phyloP scores from a whole-genome alignment of 805 yeast genomes.

The Tetrapisispora namnaoensis region DNA sequence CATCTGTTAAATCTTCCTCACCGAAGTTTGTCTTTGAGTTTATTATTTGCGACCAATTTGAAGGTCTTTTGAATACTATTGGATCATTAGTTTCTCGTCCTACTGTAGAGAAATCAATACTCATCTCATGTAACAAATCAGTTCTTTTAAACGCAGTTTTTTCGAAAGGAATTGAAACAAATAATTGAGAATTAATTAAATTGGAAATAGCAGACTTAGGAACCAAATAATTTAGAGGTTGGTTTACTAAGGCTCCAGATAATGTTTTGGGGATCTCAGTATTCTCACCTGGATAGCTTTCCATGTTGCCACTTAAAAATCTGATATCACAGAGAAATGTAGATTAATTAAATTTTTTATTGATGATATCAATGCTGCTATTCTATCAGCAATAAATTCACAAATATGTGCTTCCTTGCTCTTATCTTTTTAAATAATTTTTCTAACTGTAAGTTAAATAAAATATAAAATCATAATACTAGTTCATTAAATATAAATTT shows the following conservation, averaged over 20 bases:
- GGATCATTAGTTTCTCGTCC: constrained; percentile 2
- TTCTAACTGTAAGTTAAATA: too few relatives aligned
- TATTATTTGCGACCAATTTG: background rate
- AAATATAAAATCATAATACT: too few relatives aligned
- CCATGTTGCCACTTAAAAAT: constrained; percentile 2
- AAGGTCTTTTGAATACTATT: constrained; percentile 15
- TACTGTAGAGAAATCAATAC: background rate
- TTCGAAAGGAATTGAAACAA: constrained; percentile 3
- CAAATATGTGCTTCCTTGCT: background rate
- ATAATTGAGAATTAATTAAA: constrained; percentile 9
- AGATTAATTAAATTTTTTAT: too few relatives aligned
- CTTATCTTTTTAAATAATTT: too few relatives aligned
- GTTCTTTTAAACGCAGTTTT: constrained; percentile 5
- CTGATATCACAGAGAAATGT: too few relatives aligned
- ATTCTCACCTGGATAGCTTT: constrained; percentile 24
- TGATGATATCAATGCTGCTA: too few relatives aligned
- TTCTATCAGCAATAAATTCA: background rate
- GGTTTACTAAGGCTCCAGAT: constrained; percentile 17
- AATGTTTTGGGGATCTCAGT: constrained; percentile 20
- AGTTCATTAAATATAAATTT: background rate
- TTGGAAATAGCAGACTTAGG: constrained; percentile 22
- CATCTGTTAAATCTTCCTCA: constrained; percentile 7
- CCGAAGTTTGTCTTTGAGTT: background rate
- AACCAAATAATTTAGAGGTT: constrained; percentile 21
- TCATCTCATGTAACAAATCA: background rate